Evolutionary conservation across 1,284 basidiomycete genomes (phyloP), one percentile per base, ranked within the genome.

Genomic region (Ceratobasidium sp.): DNA sequence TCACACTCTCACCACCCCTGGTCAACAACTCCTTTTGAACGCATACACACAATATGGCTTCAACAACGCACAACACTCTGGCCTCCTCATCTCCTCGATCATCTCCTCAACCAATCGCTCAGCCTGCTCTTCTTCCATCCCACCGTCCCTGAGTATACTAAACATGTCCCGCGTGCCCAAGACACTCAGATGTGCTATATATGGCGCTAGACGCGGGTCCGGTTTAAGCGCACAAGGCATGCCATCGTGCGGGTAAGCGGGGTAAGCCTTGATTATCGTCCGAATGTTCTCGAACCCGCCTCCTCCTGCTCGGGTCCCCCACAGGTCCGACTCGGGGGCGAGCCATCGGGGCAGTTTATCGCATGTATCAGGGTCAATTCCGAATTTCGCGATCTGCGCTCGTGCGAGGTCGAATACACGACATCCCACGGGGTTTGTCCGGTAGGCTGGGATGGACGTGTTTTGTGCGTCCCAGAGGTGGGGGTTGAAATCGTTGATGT

Each of bases 11-110:
- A 54, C 6, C 18, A 20, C 7, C 52, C 27, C 52, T 54, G 52
- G 52, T 54, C 18, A 41, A 41, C 38, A 41, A 41, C 38, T 41
- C 38, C 38, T 41, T 41, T 41, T 41, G 38, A 41, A n/a, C 5
- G 27, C 66, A 54, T 68, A 35, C 18, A 68, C 16, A n/a, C n/a
- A 23, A 18, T 68, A 68, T 3, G 54, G n/a, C 48, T 68, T 68
- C 6, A 54, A 27, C 66, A 68, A 23, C n/a, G 66, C n/a, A 54
- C 66, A 68, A 20, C 44, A n/a, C 12, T 35, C 48, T 4, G 46
- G 66, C 20, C 44, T 35, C 27, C 44, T 50, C 23, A 68, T 20
- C 20, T 68, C 66, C 48, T 68, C 50, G n/a, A 68, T 33, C 50
- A 54, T 54, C 2, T 20, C 46, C 30, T 68, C 66, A 27, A 35